Conservation (phyloP, 2,329 filamentous ascomycete genomes). For the Trichoderma koningiopsis region DNA sequence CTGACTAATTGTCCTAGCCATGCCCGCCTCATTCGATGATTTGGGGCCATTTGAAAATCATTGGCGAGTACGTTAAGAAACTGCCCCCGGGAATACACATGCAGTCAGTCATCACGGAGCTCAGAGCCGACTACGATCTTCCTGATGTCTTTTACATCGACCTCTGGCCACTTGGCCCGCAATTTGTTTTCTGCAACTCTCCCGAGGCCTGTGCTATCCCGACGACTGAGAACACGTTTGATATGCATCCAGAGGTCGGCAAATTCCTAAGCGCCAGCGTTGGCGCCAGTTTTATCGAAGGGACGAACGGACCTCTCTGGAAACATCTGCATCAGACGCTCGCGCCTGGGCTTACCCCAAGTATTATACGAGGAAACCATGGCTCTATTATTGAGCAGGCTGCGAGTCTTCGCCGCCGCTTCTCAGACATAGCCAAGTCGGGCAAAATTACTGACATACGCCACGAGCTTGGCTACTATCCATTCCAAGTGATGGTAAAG, state of each 20-base stretch:
- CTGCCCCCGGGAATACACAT: background rate
- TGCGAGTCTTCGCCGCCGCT: background rate
- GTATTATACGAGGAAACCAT: background rate
- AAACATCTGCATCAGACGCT: background rate
- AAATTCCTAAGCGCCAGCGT: background rate
- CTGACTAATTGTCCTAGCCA: background rate
- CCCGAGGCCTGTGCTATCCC: background rate
- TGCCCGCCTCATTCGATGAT: background rate
- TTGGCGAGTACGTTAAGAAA: background rate
- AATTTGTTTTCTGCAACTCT: background rate
- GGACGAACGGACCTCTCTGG: background rate
- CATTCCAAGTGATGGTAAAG: background rate
- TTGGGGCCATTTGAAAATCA: background rate
- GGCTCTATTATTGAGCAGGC: background rate
- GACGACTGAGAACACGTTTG: background rate
- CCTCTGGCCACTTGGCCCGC: background rate
- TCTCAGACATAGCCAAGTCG: background rate
- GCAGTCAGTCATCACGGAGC: background rate
- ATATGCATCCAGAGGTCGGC: background rate
- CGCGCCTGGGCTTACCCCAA: background rate
- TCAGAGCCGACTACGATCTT: background rate
- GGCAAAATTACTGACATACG: background rate
- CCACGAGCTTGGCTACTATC: background rate
- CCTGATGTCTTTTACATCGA: background rate
- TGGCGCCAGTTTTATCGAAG: background rate